phyloP scores from a whole-genome alignment of 2,329 filamentous ascomycete species.

The Remersonia thermophila region DNA sequence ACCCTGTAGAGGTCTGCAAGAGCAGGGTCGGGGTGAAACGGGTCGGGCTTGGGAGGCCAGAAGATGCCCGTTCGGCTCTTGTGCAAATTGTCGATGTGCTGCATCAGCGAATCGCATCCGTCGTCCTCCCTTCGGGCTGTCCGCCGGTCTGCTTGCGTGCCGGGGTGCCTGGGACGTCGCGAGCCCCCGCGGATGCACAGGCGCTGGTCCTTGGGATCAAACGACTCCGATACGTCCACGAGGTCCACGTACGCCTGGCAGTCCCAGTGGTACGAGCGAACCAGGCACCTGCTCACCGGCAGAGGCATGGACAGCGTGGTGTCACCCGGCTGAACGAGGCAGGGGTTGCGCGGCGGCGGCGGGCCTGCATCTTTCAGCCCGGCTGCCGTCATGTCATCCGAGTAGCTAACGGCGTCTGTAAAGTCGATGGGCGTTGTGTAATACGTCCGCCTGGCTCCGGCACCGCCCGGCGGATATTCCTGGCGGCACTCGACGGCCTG shows the following conservation, averaged over 20 bases:
- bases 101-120: conserved; percentile 9
- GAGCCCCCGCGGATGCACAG: conserved; percentile 35
- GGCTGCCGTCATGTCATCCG: neutral
- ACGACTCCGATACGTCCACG: conserved; percentile 34
- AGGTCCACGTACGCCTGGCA: conserved; percentile 47
- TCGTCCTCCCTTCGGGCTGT: neutral
- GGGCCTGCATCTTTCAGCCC: neutral
- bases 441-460: conserved; percentile 50
- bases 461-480: conserved; percentile 47
- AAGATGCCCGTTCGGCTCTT: conserved; percentile 16
- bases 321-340: neutral
- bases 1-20: conserved; percentile 25
- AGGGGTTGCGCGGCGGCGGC: neutral
- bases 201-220: conserved; percentile 27
- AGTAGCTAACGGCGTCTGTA: conserved; percentile 6
- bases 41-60: conserved; percentile 24
- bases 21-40: conserved; percentile 14
- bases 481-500: conserved; percentile 55
- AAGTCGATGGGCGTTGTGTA: conserved; percentile 48
- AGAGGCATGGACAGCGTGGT: neutral
- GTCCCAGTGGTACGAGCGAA: conserved; percentile 33
- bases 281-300: neutral
- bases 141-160: conserved; percentile 4
- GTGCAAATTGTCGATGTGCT: conserved; percentile 17
- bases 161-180: conserved; percentile 22